Base-by-base conservation (phyloP, 495 filamentous ascomycete genomes). In the Aspergillus campestris region DNA sequence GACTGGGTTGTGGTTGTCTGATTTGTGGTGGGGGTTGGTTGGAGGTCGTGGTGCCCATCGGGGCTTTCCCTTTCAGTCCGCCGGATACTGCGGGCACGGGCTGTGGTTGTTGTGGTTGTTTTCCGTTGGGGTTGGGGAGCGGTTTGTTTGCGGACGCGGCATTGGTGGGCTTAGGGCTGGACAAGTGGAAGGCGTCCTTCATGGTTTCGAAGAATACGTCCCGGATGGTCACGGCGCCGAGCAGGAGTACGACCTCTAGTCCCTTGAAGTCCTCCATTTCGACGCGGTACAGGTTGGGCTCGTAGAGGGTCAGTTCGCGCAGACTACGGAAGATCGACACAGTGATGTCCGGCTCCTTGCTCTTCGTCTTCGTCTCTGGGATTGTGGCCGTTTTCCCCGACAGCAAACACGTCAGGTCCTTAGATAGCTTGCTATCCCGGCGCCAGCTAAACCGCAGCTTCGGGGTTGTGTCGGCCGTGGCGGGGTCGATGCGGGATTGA, bases 191-290 rank as follows among this genome's bases (percentile, higher is more conserved):
- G 0, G 79, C 66, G 50, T 91, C 82, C 31, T 72, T 72, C 39
- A 80, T 73, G 10, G 79, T 66, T 27, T 68, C 67, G 48, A 92
- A 83, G 66, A 83, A 96, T 12, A 96, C 75, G 49, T 97, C 92
- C 18, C 84, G 80, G 50, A 97, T 94, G 8, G 89, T 86, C 33
- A 85, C 79, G 1, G 89, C 84, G 24, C 82, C 73, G 5, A 98
- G 71, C n/a, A 98, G 58, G 3, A 97, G 61, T 0, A 91, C 86
- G 1, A 97, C 74, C 64, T 98, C 92, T 6, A 97, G 69, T 3
- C 92, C 92, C 62, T 97, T 98, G 46, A 83, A 79, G 63, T 98
- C 92, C 60, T 97, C 91, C 55, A 96, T 81, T 34, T 96, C 90
- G 4, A 96, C 85, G 1, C 92, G 73, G 37, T 83, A 82, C 27